Conservation (phyloP, 2,329 filamentous ascomycete species). For the Alternaria dauci region DNA sequence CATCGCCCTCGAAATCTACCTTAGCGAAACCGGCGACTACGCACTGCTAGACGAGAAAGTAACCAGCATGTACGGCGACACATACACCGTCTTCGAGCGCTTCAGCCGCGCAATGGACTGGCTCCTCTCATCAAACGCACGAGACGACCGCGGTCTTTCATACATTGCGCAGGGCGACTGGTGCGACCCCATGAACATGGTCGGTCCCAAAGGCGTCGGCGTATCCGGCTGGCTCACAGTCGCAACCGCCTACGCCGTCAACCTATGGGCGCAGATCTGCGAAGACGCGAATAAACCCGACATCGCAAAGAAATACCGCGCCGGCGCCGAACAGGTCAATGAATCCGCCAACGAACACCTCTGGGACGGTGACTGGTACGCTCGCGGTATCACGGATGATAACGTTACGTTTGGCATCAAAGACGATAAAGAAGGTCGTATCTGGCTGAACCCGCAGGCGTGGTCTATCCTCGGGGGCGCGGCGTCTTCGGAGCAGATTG, state of each 20-base stretch:
- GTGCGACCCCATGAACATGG: constrained; percentile 71
- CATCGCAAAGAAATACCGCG: constrained; percentile 57
- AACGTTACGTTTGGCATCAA: constrained; percentile 62
- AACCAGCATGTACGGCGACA: constrained; percentile 54
- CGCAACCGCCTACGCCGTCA: constrained; percentile 63
- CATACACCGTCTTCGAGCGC: constrained; percentile 63
- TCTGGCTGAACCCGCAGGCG: constrained; percentile 67
- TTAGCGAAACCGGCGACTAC: constrained; percentile 65
- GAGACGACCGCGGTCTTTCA: constrained; percentile 63
- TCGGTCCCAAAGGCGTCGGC: constrained; percentile 65
- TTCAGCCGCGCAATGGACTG: constrained; percentile 67
- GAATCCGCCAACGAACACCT: constrained; percentile 61
- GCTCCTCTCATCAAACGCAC: constrained; percentile 56
- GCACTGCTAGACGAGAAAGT: constrained; percentile 58
- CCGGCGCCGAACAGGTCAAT: constrained; percentile 59
- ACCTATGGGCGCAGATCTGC: constrained; percentile 64
- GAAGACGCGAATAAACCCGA: constrained; percentile 54
- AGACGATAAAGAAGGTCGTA: constrained; percentile 62
- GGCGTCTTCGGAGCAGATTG: constrained; percentile 54
- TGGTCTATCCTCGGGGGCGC: constrained; percentile 65
- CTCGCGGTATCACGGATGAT: constrained; percentile 66
- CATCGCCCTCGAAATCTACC: constrained; percentile 63
- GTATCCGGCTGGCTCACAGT: constrained; percentile 68
- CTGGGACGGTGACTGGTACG: constrained; percentile 66
- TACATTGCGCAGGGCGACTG: constrained; percentile 68